These are phyloP conservation scores for Senecio squalidus DNA, from an alignment of 140 eudicot species.

Conservation along the genomic window DNA sequence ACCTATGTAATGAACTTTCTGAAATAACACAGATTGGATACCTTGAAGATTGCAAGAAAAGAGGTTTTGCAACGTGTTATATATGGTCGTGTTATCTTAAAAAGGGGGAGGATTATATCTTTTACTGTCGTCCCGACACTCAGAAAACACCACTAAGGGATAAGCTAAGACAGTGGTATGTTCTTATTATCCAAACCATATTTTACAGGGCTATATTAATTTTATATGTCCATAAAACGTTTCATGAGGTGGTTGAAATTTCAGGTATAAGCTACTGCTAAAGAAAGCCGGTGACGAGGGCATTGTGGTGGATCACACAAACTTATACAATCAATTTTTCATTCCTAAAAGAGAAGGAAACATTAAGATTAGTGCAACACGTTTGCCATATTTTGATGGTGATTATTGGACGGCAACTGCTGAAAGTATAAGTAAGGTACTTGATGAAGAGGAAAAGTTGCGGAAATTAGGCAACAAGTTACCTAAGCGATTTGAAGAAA, in stretches of 20 bases:
- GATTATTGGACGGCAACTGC: slow-evolving; percentile 62
- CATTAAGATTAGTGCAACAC: slow-evolving; percentile 53
- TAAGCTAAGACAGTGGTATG: slow-evolving; percentile 63
- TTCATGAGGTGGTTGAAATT: not conserved
- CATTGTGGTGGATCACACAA: slow-evolving; percentile 48
- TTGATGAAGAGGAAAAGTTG: slow-evolving; percentile 34
- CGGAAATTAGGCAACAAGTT: slow-evolving; percentile 27
- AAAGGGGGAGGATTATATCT: slow-evolving; percentile 70
- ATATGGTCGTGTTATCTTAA: slow-evolving; percentile 82
- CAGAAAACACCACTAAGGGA: slow-evolving; percentile 61
- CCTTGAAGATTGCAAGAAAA: slow-evolving; percentile 78
- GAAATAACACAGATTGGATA: slow-evolving; percentile 57
- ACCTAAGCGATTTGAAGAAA: slow-evolving; percentile 38
- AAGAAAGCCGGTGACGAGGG: slow-evolving; percentile 47
- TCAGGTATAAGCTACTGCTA: slow-evolving; percentile 68
- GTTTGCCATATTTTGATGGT: slow-evolving; percentile 81
- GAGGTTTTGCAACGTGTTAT: slow-evolving; percentile 70
- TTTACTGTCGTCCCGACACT: slow-evolving; percentile 69
- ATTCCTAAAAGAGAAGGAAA: slow-evolving; percentile 29
- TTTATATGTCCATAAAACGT: too few relatives aligned
- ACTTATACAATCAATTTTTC: slow-evolving; percentile 53
- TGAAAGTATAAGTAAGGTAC: slow-evolving; percentile 28
- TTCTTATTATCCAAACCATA: too few relatives aligned
- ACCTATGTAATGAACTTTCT: not conserved
- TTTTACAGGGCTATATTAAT: too few relatives aligned